Base-by-base conservation (phyloP, 768 basidiomycete species). In the Suillus decipiens region DNA sequence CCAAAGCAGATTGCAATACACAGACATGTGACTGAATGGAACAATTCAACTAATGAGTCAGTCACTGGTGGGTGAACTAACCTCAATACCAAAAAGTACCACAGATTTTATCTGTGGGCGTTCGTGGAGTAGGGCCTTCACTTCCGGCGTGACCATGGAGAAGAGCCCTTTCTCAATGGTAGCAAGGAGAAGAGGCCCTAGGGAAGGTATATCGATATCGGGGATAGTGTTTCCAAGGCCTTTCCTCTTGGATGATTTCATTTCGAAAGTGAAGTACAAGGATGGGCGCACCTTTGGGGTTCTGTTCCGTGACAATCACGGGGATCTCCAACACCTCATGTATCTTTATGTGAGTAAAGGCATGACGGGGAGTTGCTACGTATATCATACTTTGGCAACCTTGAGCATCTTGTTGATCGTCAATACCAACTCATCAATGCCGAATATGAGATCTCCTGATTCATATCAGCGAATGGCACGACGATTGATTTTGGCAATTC, bases 71-170 rank as follows among this genome's bases (percentile, higher is more conserved):
- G 19, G 28, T 22, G 42, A 14, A 73, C 84, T 42, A 66, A 92
- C 94, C 82, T 97, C 96, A 59, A 96, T 94, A 19, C 96, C 95
- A 65, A 94, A 87, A 4, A 98, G 72, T 8, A 96, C 84, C 51
- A 95, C 77, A 9, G 84, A 86, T 45, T 81, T 80, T 62, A 89
- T 71, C 11, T 76, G 68, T 4, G 82, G 81, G 33, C 79, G 80
- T 5, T 80, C 66, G 24, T 73, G 71, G 59, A 96, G 77, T 10
- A 87, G 64, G 2, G 74, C 64, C 59, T 80, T 74, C 7, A 96
- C 83, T 37, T 92, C 85, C 5, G 89, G 83, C 0, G 86, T 88
- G 61, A 89, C 68, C 95, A 96, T 96, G 1, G 90, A 91, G 79
- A 97, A 97, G 60, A 85, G 82, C 0, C 87, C 86, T 73, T 97